phyloP scores from a whole-genome alignment of 257 asterid genomes.

The Forsythia viridissima region DNA sequence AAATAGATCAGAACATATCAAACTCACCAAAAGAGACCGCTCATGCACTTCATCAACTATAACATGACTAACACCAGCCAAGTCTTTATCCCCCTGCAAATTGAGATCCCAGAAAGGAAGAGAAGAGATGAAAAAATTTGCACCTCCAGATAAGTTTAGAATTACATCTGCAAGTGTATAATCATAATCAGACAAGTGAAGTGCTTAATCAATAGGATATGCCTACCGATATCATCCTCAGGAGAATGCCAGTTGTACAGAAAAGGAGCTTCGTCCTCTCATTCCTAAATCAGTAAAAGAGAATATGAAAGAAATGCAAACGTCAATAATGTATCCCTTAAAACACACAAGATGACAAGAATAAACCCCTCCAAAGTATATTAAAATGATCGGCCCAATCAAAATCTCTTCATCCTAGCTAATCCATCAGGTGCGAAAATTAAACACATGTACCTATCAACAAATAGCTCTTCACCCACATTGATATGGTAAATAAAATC shows the following conservation, averaged over 20 bases:
- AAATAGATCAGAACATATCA: constrained; percentile 6
- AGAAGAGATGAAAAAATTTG: constrained; percentile 16
- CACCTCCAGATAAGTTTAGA: constrained; percentile 8
- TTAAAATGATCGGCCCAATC: not conserved
- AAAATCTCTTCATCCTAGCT: not conserved
- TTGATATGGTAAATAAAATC: not conserved
- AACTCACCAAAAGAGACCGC: constrained; percentile 94
- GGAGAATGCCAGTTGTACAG: constrained; percentile 97
- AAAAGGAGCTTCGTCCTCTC: constrained; percentile 91
- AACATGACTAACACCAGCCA: constrained; percentile 84
- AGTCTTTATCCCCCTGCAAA: constrained; percentile 84
- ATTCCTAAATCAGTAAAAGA: constrained; percentile 57
- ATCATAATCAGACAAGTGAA: constrained; percentile 15
- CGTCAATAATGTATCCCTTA: constrained; percentile 13
- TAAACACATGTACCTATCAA: not conserved
- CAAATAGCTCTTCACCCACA: not conserved
- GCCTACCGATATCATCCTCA: constrained; percentile 91
- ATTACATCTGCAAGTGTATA: constrained; percentile 20
- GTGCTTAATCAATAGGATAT: constrained; percentile 3
- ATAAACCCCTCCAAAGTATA: not conserved
- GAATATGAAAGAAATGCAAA: constrained; percentile 24
- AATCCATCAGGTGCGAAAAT: not conserved
- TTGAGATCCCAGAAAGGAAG: constrained; percentile 20
- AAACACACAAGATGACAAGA: constrained; percentile 11
- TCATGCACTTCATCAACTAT: constrained; percentile 99